Conservation (phyloP, 176 grass and related monocot genomes). For the Cocos nucifera region DNA sequence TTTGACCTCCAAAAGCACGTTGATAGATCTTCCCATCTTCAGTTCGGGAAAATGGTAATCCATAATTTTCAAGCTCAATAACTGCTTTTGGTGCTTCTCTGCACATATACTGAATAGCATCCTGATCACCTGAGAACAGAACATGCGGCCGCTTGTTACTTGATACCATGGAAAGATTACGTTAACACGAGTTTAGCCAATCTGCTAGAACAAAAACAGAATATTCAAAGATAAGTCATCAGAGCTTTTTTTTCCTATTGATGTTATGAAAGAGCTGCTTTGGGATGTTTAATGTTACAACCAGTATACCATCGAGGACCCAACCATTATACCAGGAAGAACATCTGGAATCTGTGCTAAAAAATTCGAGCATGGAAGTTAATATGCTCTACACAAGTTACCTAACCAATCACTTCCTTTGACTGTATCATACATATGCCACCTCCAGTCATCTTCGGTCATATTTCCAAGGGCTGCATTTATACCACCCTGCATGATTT, state of each 20-base stretch:
- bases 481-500: constrained; percentile 61
- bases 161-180: too few relatives aligned
- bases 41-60: constrained; percentile 91
- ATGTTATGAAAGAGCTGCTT: too few relatives aligned
- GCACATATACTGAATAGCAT: constrained; percentile 99
- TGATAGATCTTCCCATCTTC: constrained; percentile 99
- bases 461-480: constrained; percentile 98
- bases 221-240: too few relatives aligned
- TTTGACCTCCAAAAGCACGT: constrained; percentile 94
- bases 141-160: too few relatives aligned
- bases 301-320: not conserved
- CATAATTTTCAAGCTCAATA: constrained; percentile 99
- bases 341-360: not conserved
- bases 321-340: not conserved
- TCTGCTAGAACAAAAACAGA: too few relatives aligned
- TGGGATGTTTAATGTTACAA: too few relatives aligned
- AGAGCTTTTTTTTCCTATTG: too few relatives aligned
- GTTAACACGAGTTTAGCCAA: too few relatives aligned
- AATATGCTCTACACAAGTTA: constrained; percentile 20
- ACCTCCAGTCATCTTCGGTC: constrained; percentile 96
- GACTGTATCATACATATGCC: constrained; percentile 99
- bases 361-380: not conserved
- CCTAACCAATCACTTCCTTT: constrained; percentile 96
- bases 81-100: constrained; percentile 99
- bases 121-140: constrained; percentile 60